Evolutionary conservation across 2,329 filamentous ascomycete genomes (phyloP).

Genomic region (Peltaster fructicola): DNA sequence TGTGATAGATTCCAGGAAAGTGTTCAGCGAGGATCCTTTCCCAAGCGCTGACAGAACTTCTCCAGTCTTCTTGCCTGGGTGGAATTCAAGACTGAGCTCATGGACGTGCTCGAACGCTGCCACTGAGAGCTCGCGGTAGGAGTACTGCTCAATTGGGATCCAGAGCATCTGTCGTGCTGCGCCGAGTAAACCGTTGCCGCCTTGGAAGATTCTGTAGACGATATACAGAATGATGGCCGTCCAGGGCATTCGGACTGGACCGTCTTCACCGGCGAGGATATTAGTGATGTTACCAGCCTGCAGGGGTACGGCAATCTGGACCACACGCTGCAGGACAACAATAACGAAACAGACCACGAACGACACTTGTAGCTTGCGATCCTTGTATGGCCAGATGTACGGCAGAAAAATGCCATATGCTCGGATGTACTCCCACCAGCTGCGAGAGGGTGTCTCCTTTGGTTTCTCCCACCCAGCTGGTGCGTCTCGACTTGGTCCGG

Average conservation of each 20-base stretch:
- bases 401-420: constrained; percentile 91
- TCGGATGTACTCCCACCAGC: constrained; percentile 89
- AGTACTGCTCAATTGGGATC: constrained; percentile 95
- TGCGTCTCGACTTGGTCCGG: constrained; percentile 32
- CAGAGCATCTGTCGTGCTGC: constrained; percentile 70
- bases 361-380: constrained; percentile 53
- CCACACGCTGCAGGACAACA: constrained; percentile 59
- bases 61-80: constrained; percentile 88
- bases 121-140: constrained; percentile 82
- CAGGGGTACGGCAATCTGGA: constrained; percentile 73
- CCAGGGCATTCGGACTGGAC: constrained; percentile 47
- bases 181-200: constrained; percentile 71
- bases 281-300: constrained; percentile 71
- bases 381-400: constrained; percentile 86
- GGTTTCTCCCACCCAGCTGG: constrained; percentile 77
- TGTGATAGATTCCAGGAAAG: constrained; percentile 87
- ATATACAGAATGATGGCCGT: constrained; percentile 58
- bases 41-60: constrained; percentile 90
- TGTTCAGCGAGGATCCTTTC: constrained; percentile 91
- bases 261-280: constrained; percentile 43
- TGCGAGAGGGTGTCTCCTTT: constrained; percentile 66
- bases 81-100: constrained; percentile 85
- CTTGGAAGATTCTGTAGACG: constrained; percentile 64
- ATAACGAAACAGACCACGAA: constrained; percentile 70
- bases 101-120: constrained; percentile 97